Evolutionary conservation across 1,139 yeast species (phyloP), one percentile per base, ranked within the genome.

Genomic region (Diutina catenulata): DNA sequence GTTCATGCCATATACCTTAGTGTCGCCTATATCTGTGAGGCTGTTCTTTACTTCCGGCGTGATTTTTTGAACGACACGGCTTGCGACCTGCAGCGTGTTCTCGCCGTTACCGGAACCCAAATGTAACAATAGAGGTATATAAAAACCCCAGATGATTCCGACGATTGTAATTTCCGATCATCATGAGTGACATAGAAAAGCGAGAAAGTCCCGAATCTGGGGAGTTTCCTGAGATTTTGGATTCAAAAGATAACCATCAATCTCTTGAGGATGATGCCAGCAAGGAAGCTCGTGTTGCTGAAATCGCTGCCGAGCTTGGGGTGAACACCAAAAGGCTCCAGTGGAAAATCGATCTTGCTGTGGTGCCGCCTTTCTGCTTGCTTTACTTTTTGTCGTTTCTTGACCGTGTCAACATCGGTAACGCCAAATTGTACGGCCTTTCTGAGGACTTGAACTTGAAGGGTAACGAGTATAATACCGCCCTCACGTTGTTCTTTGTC

Each of bases 321-420:
- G 15, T 32, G 8, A 32, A 32, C 16, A 23, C 14, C 20, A 14
- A 10, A 13, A 23, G 16, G 11, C 28, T 33, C 26, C 27, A 23
- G 26, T 33, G 36, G 36, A 33, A 33, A 15, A 24, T 33, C 21
- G 36, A 33, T 19, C 9, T 23, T 14, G 23, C 21, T 15, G 28
- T 33, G 14, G 36, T 33, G 14, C 28, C 36, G 15, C 36, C 36
- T 3, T 24, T 33, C 15, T 23, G 28, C 16, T 24, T 33, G 16
- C 28, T 33, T 16, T 33, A 33, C 26, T 72, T 80, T 49, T 64
- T 80, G 45, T 74, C 84, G 1, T 80, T 80, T 47, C 60, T 80
- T 51, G 88, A 80, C 52, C 64, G 87, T 51, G 84, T 79, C 39
- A 80, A 80, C 52, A 78, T 80, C 41, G 75, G 86, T 28, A 80